Percentiles rank a stretch among this genome's conserved stretches.
Evolutionary conservation across 805 yeast species (phyloP).

Genomic region (Priceomyces castillae): DNA sequence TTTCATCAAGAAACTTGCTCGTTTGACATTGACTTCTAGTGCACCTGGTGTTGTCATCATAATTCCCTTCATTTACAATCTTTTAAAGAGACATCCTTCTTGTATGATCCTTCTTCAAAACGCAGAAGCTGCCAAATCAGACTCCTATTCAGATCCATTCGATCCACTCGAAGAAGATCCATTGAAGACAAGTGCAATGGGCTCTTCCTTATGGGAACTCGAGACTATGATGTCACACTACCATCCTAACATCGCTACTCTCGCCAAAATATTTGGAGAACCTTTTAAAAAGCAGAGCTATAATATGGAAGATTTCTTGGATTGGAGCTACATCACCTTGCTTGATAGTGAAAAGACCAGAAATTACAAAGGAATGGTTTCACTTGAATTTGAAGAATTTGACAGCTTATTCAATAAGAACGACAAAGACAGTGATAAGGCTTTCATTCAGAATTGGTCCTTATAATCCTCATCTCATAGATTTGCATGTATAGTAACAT

Average conservation of each 20-base stretch:
- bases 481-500: conserved; percentile 1
- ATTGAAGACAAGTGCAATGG: conserved; percentile 70
- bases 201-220: conserved; percentile 90
- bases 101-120: conserved; percentile 87
- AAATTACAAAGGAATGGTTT: conserved; percentile 67
- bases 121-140: conserved; percentile 21
- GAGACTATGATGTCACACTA: conserved; percentile 78
- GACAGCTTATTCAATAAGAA: conserved; percentile 30
- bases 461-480: conserved; percentile 9
- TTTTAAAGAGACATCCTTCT: conserved; percentile 86
- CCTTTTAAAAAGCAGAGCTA: conserved; percentile 86
- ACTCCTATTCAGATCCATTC: conserved; percentile 59
- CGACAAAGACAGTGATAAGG: conserved; percentile 10
- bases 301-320: conserved; percentile 90
- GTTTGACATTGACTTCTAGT: conserved; percentile 72
- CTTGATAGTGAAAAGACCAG: conserved; percentile 62
- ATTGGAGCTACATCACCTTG: conserved; percentile 76
- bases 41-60: conserved; percentile 86
- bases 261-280: conserved; percentile 84
- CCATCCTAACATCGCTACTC: conserved; percentile 92
- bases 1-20: conserved; percentile 77
- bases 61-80: conserved; percentile 88
- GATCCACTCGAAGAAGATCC: conserved; percentile 68
- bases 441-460: conserved; percentile 30
- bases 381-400: conserved; percentile 69